Conservation (phyloP, 2,329 filamentous ascomycete genomes). For the Neonectria faginata region DNA sequence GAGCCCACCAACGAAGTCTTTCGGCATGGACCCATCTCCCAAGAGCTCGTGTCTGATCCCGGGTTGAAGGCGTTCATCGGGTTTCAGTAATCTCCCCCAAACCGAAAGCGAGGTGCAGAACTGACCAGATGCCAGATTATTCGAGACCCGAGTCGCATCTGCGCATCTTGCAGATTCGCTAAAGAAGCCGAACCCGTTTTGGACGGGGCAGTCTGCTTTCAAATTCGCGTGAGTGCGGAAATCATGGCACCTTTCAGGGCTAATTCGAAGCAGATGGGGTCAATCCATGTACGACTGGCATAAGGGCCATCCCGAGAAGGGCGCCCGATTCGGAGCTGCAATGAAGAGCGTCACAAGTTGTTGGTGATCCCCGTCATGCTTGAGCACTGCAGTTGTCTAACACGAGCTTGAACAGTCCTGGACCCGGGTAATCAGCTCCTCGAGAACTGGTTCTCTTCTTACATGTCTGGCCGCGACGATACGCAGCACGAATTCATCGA, state of each 20-base stretch:
- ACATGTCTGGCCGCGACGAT: not conserved
- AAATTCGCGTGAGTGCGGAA: slow-evolving; percentile 31
- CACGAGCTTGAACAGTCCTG: slow-evolving; percentile 14
- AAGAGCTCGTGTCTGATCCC: slow-evolving; percentile 21
- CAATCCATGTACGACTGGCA: slow-evolving; percentile 41
- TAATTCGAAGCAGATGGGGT: slow-evolving; percentile 29
- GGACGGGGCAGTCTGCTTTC: slow-evolving; percentile 38
- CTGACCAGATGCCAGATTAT: slow-evolving; percentile 22
- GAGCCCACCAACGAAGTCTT: slow-evolving; percentile 24
- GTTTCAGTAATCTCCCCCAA: slow-evolving; percentile 28
- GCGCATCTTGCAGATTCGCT: slow-evolving; percentile 36
- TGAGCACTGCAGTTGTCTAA: slow-evolving; percentile 50
- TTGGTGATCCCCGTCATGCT: slow-evolving; percentile 2
- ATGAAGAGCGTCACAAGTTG: slow-evolving; percentile 31
- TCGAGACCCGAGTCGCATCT: slow-evolving; percentile 37
- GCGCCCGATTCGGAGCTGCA: slow-evolving; percentile 44
- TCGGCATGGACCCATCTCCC: slow-evolving; percentile 26
- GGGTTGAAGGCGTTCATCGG: slow-evolving; percentile 34
- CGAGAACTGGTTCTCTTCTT: slow-evolving; percentile 20
- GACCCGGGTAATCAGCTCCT: slow-evolving; percentile 32
- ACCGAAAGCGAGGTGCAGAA: not conserved
- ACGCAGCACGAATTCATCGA: slow-evolving; percentile 13
- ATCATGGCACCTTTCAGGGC: not conserved
- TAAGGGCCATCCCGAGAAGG: slow-evolving; percentile 53
- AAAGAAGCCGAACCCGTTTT: slow-evolving; percentile 29